Base-by-base conservation (phyloP, 1,139 yeast species). In the Yamadazyma diddensiae region DNA sequence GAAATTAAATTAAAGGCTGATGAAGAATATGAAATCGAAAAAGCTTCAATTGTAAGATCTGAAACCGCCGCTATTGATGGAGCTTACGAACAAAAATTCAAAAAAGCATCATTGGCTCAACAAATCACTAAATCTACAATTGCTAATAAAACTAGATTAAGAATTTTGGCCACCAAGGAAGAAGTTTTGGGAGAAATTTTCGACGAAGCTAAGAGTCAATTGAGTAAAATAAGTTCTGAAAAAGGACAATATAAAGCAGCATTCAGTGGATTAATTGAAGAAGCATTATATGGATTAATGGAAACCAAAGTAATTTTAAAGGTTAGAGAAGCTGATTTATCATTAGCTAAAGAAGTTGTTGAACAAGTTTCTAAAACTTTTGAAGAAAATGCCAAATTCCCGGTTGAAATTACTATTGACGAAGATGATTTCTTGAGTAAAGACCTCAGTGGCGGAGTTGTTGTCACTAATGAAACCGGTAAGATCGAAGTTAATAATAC, bases 21-120 rank as follows among this genome's bases (percentile, higher is more conserved):
- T 58, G 98, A 94, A 64, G 99, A 94, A 65, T 94, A 92, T 59
- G 97, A 94, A 63, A 88, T 92, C 53, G 98, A 92, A 62, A 94
- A 92, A 71, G 94, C 97, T 15, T 80, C 87, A 35, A 79, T 92
- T 52, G 97, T 94, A 33, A 83, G 97, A 53, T 75, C 88, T 10
- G 98, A 92, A 66, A 84, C 85, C 36, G 82, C 94, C 29, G 80
- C 92, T 33, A 87, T 94, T 47, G 98, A 94, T 58, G 67, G 81
- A 18, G 66, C 74, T 28, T 87, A 82, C 58, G 92, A 83, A 47
- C 82, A 79, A 50, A 88, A 86, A 59, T 76, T 84, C 65, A 92
- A 92, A 70, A 92, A 90, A 63, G 90, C 95, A 4, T 70, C 88
- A 26, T 79, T 94, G 61, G 84, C 92, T 29, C 97, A 92, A 63